Conservation (phyloP, 2,329 filamentous ascomycete genomes). For the Colletotrichum tamarilloi region DNA sequence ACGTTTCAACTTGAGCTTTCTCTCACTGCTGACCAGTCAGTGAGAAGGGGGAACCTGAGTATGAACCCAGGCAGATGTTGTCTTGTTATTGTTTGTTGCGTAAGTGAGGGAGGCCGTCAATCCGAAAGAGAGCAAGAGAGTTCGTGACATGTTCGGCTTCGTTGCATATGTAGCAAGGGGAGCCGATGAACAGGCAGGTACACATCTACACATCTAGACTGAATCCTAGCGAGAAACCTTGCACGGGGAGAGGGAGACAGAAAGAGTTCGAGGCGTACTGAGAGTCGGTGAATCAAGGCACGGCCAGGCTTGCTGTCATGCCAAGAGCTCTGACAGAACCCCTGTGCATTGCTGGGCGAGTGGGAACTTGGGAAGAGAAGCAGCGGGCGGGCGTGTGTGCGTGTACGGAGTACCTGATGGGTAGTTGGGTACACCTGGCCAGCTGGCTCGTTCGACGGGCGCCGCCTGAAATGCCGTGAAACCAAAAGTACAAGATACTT, state of each 20-base stretch:
- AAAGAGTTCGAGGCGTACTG: not conserved
- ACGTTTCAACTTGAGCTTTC: constrained; percentile 31
- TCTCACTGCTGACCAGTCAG: not conserved
- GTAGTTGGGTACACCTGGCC: constrained; percentile 15
- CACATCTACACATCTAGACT: no score
- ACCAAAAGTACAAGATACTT: constrained; percentile 21
- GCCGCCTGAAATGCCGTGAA: constrained; percentile 6
- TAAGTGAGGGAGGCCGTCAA: not conserved
- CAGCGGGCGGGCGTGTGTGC: not conserved
- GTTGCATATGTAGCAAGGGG: not conserved
- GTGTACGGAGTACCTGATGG: not conserved
- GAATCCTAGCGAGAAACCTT: not conserved
- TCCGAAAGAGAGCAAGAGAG: not conserved
- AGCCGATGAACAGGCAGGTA: not conserved
- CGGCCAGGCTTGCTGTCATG: constrained; percentile 32
- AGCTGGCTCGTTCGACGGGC: not conserved
- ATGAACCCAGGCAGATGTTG: not conserved
- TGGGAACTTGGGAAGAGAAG: not conserved
- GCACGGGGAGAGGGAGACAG: not conserved
- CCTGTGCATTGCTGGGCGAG: constrained; percentile 19
- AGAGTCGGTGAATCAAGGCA: constrained; percentile 29
- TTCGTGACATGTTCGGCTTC: constrained; percentile 2
- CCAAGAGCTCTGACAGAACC: constrained; percentile 29
- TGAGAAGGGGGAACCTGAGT: not conserved
- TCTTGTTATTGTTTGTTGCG: not conserved